Conservation (phyloP, 2,329 filamentous ascomycete species). For the Blastomyces parvus region DNA sequence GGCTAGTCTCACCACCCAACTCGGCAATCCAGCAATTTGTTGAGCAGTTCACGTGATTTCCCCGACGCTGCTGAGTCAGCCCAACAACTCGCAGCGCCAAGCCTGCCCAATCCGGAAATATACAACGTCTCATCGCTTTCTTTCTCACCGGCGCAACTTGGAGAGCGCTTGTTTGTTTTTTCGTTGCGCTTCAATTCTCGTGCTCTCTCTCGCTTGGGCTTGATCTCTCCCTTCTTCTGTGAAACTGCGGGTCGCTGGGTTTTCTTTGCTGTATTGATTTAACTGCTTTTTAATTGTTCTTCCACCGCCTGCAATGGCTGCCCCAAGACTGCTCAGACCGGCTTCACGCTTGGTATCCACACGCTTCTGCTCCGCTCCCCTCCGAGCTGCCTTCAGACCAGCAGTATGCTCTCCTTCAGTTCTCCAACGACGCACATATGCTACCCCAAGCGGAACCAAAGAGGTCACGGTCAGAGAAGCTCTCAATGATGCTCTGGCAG, state of each 20-base stretch:
- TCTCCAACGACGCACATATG: constrained; percentile 46
- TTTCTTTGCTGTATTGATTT: constrained; percentile 45
- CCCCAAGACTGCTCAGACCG: constrained; percentile 54
- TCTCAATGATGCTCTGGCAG: constrained; percentile 92
- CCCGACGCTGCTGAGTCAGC: constrained; percentile 3
- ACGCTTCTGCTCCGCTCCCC: constrained; percentile 40
- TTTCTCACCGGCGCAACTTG: not conserved
- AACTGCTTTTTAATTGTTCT: constrained; percentile 35
- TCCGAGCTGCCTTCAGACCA: constrained; percentile 47
- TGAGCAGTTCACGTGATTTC: not conserved
- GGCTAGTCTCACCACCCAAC: not conserved
- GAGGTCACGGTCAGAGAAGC: constrained; percentile 96
- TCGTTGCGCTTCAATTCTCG: not conserved
- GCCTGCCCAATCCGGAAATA: constrained; percentile 2
- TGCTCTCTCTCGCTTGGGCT: not conserved
- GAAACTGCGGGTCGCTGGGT: constrained; percentile 37
- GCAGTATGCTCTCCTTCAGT: constrained; percentile 41
- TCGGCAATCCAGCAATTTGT: not conserved
- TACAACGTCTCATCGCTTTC: not conserved
- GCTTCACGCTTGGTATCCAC: constrained; percentile 53
- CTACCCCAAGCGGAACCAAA: constrained; percentile 57
- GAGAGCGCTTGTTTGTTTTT: not conserved
- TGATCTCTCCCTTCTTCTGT: not conserved
- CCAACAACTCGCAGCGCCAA: constrained; percentile 5
- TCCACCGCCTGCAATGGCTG: constrained; percentile 43